phyloP scores from a whole-genome alignment of 345 rosid genomes.

The Abelmoschus esculentus region DNA sequence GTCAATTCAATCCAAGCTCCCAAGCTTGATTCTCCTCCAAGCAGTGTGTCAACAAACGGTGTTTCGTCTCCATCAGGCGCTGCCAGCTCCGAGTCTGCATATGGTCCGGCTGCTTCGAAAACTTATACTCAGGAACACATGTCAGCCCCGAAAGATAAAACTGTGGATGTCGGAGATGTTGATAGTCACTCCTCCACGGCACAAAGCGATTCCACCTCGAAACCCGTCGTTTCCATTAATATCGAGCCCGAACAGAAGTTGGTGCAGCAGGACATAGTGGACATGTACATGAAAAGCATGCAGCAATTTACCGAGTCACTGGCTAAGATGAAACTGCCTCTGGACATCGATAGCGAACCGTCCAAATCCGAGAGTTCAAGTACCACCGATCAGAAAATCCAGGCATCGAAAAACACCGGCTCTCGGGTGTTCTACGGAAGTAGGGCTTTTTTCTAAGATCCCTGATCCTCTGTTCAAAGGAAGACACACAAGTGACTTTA shows the following conservation, averaged over 20 bases:
- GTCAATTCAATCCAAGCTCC: constrained; percentile 41
- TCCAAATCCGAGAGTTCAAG: too few species aligned
- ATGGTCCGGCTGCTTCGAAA: constrained; percentile 37
- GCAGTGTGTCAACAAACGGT: constrained; percentile 69
- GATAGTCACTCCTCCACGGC: constrained; percentile 45
- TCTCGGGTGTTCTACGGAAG: too few species aligned
- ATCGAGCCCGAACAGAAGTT: constrained; percentile 68
- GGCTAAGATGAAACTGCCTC: constrained; percentile 98
- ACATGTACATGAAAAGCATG: constrained; percentile 99
- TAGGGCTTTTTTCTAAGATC: constrained; percentile 59
- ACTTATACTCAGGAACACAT: constrained; percentile 36
- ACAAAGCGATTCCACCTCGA: constrained; percentile 28
- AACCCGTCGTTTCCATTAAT: constrained; percentile 42
- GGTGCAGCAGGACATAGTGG: constrained; percentile 91
- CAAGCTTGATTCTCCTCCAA: constrained; percentile 70
- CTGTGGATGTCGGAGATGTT: constrained; percentile 30
- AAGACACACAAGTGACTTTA: constrained; percentile 61
- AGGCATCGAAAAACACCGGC: too few species aligned
- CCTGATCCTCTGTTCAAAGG: constrained; percentile 26
- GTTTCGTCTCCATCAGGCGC: constrained; percentile 61
- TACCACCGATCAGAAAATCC: too few species aligned
- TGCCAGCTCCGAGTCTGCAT: constrained; percentile 53
- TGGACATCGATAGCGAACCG: constrained; percentile 55
- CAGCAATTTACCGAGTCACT: constrained; percentile 97
- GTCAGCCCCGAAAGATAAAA: constrained; percentile 35